Evolutionary conservation across 2,329 filamentous ascomycete species (phyloP).

Genomic region (Aureobasidium mangrovei): DNA sequence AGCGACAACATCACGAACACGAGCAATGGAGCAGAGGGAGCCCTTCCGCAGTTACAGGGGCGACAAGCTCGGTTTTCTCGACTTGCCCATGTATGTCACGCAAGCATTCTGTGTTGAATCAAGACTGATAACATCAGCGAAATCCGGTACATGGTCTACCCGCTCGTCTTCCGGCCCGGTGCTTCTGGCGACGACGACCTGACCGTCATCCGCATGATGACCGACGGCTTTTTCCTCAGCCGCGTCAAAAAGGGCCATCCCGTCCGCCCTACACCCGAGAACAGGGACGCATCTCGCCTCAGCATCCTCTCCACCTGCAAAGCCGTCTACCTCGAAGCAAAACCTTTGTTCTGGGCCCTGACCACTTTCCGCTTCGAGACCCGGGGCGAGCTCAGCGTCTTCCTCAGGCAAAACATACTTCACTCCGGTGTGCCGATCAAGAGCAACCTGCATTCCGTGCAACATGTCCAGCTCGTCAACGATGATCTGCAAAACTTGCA

Average conservation of each 20-base stretch:
- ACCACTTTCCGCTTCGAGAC: background rate
- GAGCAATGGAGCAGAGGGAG: too few species aligned
- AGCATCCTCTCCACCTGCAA: background rate
- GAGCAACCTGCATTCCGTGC: background rate
- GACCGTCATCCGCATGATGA: background rate
- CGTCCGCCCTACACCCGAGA: background rate
- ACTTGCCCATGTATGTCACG: background rate
- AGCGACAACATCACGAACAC: too few species aligned
- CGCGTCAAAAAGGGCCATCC: background rate
- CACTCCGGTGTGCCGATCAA: background rate
- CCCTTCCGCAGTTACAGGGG: background rate
- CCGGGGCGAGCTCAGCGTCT: background rate
- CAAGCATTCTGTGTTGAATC: too few species aligned
- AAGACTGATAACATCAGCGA: background rate
- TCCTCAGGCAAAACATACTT: background rate
- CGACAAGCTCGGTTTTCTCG: background rate
- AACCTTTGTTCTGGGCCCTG: background rate
- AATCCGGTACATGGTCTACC: background rate
- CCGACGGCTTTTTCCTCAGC: background rate
- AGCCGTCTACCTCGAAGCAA: background rate
- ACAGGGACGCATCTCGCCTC: background rate
- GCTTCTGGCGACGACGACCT: background rate
- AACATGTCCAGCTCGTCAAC: background rate
- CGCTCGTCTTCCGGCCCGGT: background rate
- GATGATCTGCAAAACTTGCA: background rate